Evolutionary conservation across 2,329 filamentous ascomycete genomes (phyloP).

Genomic region (Neoscytalidium dimidiatum): DNA sequence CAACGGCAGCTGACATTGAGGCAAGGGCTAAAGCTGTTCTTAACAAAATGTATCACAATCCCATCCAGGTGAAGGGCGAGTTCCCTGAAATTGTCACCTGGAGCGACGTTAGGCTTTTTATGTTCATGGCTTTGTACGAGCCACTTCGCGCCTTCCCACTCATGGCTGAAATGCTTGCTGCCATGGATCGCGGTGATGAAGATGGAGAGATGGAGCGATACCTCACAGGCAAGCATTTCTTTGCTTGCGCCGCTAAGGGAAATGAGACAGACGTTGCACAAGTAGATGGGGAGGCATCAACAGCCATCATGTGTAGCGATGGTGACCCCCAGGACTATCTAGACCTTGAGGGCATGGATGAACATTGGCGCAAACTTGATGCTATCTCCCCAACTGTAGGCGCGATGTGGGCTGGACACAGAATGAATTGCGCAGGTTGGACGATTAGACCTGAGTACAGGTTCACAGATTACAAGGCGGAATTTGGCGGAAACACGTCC

Average conservation of each 20-base stretch:
- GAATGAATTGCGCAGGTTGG: conserved; percentile 43
- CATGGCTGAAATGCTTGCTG: conserved; percentile 37
- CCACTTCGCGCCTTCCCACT: conserved; percentile 36
- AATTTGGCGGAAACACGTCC: conserved; percentile 42
- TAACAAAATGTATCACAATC: conserved; percentile 42
- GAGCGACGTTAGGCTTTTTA: conserved; percentile 38
- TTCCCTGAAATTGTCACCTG: conserved; percentile 43
- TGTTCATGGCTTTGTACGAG: conserved; percentile 40
- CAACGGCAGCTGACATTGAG: conserved; percentile 38
- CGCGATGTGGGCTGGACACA: conserved; percentile 40
- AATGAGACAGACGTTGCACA: conserved; percentile 26
- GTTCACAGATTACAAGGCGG: conserved; percentile 28
- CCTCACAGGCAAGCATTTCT: conserved; percentile 27
- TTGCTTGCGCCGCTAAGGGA: conserved; percentile 30
- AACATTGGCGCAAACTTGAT: conserved; percentile 37
- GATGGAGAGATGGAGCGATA: conserved; percentile 26
- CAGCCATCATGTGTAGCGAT: conserved; percentile 44
- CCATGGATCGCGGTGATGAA: conserved; percentile 35
- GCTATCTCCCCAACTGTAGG: conserved; percentile 37
- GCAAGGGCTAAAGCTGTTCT: conserved; percentile 35
- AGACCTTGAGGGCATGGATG: conserved; percentile 31
- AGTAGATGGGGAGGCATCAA: conserved; percentile 24
- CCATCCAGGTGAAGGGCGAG: conserved; percentile 34
- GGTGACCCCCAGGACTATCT: conserved; percentile 35
- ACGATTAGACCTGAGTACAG: conserved; percentile 35